Evolutionary conservation across 1,284 basidiomycete species (phyloP).

Genomic region (Ustilago xerochloae): DNA sequence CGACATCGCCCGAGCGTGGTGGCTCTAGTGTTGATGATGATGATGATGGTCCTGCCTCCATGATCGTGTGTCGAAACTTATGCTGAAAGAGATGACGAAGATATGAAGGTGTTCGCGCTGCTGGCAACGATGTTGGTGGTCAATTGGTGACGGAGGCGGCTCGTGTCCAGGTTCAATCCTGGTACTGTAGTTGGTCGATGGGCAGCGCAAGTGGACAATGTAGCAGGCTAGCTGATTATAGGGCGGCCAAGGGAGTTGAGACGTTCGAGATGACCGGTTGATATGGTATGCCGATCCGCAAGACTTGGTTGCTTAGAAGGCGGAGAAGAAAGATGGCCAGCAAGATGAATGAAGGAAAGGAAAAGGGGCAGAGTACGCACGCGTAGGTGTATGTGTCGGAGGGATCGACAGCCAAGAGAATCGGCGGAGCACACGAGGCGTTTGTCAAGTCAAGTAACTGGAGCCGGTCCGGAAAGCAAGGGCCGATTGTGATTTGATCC

Average conservation of each 20-base stretch:
- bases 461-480: conserved; percentile 5
- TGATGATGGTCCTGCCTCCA: conserved; percentile 31
- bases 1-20: conserved; percentile 24
- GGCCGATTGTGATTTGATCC: conserved; percentile 1
- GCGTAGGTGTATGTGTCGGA: not conserved
- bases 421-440: not conserved
- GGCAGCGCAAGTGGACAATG: too few relatives aligned
- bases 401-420: conserved; percentile 8
- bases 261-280: conserved; percentile 4
- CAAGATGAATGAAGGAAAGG: not conserved
- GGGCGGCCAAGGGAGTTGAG: not conserved
- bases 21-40: conserved; percentile 1
- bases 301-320: not conserved
- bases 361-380: not conserved
- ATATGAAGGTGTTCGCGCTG: not conserved
- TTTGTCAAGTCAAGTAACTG: not conserved
- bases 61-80: not conserved
- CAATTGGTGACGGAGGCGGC: too few relatives aligned
- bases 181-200: too few relatives aligned
- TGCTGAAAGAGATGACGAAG: not conserved
- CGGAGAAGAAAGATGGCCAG: not conserved
- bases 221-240: too few relatives aligned
- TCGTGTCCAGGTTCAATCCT: too few relatives aligned
- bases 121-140: not conserved
- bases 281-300: conserved; percentile 6